A percentile compares a stretch with the other conserved stretches of the same genome.
Evolutionary conservation across 1,284 basidiomycete genomes (phyloP).

Genomic region (Cutaneotrichosporon sp.): DNA sequence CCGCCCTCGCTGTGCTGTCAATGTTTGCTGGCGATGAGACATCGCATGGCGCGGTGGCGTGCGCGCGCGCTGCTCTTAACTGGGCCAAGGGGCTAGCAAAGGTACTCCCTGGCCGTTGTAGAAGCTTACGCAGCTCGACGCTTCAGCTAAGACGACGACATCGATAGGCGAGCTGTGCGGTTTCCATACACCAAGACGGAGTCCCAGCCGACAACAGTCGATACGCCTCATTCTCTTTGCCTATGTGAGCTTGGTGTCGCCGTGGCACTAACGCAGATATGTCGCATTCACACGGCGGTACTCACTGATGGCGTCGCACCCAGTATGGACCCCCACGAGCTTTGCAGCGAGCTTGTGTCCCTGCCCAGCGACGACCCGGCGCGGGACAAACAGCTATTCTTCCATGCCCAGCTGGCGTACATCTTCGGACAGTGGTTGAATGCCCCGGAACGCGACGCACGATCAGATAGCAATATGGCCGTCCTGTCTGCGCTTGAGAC

Average conservation of each 20-base stretch:
- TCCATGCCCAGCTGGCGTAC: background rate
- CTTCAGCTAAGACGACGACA: background rate
- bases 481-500: background rate
- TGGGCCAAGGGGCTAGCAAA: background rate
- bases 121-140: background rate
- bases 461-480: no score
- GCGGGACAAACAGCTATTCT: background rate
- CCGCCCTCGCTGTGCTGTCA: background rate
- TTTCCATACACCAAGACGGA: background rate
- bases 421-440: background rate
- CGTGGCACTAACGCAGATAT: background rate
- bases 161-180: conserved; percentile 1
- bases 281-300: background rate
- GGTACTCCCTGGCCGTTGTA: background rate
- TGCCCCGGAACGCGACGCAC: background rate
- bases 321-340: background rate
- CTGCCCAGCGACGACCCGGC: background rate
- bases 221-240: background rate
- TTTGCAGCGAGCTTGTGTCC: background rate
- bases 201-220: background rate
- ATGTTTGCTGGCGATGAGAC: background rate
- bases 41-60: background rate
- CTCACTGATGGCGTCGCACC: background rate
- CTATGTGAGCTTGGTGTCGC: background rate
- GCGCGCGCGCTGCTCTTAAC: background rate